These are phyloP conservation scores for Sclerotiophoma versabilis DNA, from an alignment of 2,329 filamentous ascomycete genomes.

Conservation along the genomic window DNA sequence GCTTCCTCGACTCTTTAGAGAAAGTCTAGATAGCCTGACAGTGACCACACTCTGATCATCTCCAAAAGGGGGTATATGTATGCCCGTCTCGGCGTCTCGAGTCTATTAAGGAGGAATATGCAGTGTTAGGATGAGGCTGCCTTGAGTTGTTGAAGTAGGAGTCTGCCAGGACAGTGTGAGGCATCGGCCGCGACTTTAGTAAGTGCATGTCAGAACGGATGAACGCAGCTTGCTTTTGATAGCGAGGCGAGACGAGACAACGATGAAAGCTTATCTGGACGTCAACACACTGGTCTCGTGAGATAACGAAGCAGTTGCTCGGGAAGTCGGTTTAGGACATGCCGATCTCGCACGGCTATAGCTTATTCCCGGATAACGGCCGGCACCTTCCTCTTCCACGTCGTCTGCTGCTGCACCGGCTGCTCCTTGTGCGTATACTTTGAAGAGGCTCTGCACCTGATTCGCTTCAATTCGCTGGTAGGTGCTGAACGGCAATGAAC, in stretches of 20 bases:
- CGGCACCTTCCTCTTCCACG: constrained; percentile 1
- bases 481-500: background rate
- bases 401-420: background rate
- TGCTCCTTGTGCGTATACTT: background rate
- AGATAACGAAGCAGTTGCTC: background rate
- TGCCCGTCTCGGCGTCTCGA: background rate
- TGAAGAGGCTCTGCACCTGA: background rate
- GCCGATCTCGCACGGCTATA: constrained; percentile 7
- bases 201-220: background rate
- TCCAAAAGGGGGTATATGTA: background rate
- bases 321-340: background rate
- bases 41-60: background rate
- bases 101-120: background rate
- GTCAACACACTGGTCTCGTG: background rate
- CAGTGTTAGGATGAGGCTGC: background rate
- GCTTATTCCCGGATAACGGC: constrained; percentile 7
- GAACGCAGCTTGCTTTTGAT: background rate
- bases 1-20: background rate
- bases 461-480: background rate
- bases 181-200: background rate
- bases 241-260: background rate
- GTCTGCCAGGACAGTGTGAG: background rate
- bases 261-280: constrained; percentile 5
- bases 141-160: background rate
- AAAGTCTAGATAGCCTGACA: background rate